Conservation (phyloP, 2,329 filamentous ascomycete species). For the Aspergillus aculeatus region DNA sequence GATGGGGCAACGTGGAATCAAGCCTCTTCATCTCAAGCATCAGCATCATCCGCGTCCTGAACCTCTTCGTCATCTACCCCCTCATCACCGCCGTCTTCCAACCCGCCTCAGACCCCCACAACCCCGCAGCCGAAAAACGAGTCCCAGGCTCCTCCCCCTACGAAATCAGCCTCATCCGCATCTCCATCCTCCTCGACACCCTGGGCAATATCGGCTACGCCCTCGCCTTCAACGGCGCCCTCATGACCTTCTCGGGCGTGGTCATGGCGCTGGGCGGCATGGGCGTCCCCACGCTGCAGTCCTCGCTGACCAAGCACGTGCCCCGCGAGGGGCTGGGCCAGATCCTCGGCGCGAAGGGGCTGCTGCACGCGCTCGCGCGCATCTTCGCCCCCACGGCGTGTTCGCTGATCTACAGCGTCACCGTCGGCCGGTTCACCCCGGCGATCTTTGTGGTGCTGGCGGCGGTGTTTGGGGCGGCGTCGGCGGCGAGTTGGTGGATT, state of each 20-base stretch:
- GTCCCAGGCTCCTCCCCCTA: slow-evolving; percentile 70
- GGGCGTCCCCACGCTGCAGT: slow-evolving; percentile 79
- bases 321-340: slow-evolving; percentile 78
- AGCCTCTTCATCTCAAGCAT: slow-evolving; percentile 78
- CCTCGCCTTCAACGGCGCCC: slow-evolving; percentile 57
- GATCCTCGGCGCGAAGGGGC: slow-evolving; percentile 81
- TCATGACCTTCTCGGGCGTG: slow-evolving; percentile 72
- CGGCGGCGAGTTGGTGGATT: slow-evolving; percentile 69
- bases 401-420: slow-evolving; percentile 80
- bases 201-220: slow-evolving; percentile 74
- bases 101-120: slow-evolving; percentile 16
- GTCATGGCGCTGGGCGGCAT: slow-evolving; percentile 78
- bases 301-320: slow-evolving; percentile 85
- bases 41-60: slow-evolving; percentile 72
- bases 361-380: slow-evolving; percentile 78
- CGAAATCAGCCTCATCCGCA: slow-evolving; percentile 74
- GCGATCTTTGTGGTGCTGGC: slow-evolving; percentile 77
- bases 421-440: slow-evolving; percentile 74
- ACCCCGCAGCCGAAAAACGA: slow-evolving; percentile 32
- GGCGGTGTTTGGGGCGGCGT: slow-evolving; percentile 63
- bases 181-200: slow-evolving; percentile 73
- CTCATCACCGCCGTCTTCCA: slow-evolving; percentile 71
- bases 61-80: slow-evolving; percentile 74
- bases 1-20: slow-evolving; percentile 78
- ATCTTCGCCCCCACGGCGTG: slow-evolving; percentile 79